A percentile compares a stretch with the other conserved stretches of the same genome.
phyloP scores from a whole-genome alignment of 1,284 basidiomycete genomes.

The Puccinia triticina region DNA sequence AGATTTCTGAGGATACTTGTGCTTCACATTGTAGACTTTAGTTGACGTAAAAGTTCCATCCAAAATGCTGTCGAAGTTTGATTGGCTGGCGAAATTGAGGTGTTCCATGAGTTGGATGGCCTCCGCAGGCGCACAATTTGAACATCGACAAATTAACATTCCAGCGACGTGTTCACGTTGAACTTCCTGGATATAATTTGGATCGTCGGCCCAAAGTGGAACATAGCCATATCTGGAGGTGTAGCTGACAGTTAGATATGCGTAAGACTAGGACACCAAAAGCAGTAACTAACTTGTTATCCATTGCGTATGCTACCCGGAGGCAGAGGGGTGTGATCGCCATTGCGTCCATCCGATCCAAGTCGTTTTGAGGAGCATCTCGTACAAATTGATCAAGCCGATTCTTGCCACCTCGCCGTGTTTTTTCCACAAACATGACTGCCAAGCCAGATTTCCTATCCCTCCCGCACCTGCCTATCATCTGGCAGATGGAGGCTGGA shows the following conservation, averaged over 20 bases:
- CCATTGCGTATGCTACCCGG: background rate
- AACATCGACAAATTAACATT: background rate
- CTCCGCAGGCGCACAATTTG: background rate
- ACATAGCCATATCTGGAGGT: background rate
- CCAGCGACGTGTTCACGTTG: background rate
- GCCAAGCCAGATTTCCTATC: background rate
- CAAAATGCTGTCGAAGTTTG: background rate
- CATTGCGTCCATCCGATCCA: constrained; percentile 1
- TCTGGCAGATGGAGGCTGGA: constrained; percentile 3
- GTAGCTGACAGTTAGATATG: no score
- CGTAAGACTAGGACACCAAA: background rate
- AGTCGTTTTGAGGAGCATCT: background rate
- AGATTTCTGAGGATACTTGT: background rate
- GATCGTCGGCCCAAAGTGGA: background rate
- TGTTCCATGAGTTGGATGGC: background rate
- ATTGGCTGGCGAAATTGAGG: background rate
- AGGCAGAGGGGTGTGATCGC: constrained; percentile 1
- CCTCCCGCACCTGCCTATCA: constrained; percentile 3
- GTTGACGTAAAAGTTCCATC: background rate
- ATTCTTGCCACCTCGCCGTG: background rate
- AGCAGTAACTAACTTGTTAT: background rate
- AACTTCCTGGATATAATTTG: background rate
- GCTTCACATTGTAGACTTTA: background rate
- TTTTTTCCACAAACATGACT: constrained; percentile 20
- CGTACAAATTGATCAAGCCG: background rate